Evolutionary conservation across 2,329 filamentous ascomycete species (phyloP), one percentile per base, ranked within the genome.

Genomic region (Xylaria sp.): DNA sequence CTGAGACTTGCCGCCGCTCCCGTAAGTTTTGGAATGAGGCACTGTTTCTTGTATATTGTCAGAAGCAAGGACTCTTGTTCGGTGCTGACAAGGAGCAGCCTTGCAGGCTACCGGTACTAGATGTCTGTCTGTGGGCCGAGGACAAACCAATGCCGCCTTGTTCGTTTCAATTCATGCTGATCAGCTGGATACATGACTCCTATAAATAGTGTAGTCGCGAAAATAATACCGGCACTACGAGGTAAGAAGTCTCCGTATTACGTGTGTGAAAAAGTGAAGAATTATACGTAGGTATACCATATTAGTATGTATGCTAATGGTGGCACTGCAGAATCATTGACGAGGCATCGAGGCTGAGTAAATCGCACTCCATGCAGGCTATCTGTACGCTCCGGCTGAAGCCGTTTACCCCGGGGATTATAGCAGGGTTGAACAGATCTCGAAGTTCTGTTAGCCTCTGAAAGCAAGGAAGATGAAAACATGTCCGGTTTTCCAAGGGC

Each of bases 301-400:
- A 22, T 45, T 11, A n/a, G 17, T 51, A 6, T 33, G 20, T 39
- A 59, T 27, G 50, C 49, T 42, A 44, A 57, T 53, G 36, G 63
- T 57, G 38, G 44, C 50, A 63, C 36, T 45, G 38, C 53, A 63
- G 54, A 20, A 55, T 54, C 33, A 50, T 45, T 45, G 42, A 58
- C 47, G 17, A 50, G 17, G 49, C 27, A 51, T 55, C 49, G 60
- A 67, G 60, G 61, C 54, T 44, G 61, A 53, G 60, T 38, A 33
- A 36, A 27, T 51, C 22, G 42, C 42, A 15, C 10, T 63, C 33
- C 33, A 57, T 63, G 61, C 53, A 29, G 29, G 17, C 29, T 36
- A 61, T 53, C 58, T 9, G 45, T 27, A 39, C 17, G 27, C 27
- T 20, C 54, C 50, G n/a, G 53, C 57, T 15, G 31, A 57, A 25